Evolutionary conservation across 2,329 filamentous ascomycete genomes (phyloP).

Genomic region (Ophiognomonia clavigignenti-juglandacearum): DNA sequence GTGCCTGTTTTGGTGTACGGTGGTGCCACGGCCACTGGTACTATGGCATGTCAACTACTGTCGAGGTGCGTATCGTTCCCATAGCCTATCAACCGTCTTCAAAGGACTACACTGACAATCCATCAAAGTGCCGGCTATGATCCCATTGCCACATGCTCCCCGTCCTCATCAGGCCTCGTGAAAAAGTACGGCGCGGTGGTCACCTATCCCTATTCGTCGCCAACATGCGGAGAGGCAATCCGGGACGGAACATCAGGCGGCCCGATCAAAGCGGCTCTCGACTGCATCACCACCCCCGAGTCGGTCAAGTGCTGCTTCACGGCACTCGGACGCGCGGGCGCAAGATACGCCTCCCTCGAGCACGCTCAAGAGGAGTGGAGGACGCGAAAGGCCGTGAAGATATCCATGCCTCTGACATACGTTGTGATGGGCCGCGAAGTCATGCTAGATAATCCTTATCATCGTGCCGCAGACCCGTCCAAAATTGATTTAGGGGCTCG

Average conservation of each 20-base stretch:
- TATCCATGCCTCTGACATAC: constrained; percentile 21
- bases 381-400: constrained; percentile 20
- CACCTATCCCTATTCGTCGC: constrained; percentile 19
- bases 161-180: constrained; percentile 16
- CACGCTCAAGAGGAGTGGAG: constrained; percentile 17
- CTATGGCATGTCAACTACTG: constrained; percentile 6
- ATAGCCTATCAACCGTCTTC: not conserved
- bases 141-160: not conserved
- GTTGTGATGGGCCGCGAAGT: constrained; percentile 13
- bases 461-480: constrained; percentile 1
- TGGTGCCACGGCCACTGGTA: constrained; percentile 4
- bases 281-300: constrained; percentile 27
- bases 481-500: too few relatives aligned
- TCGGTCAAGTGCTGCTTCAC: constrained; percentile 23
- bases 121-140: not conserved
- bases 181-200: constrained; percentile 20
- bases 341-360: constrained; percentile 28
- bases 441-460: not conserved
- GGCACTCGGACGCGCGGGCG: constrained; percentile 24
- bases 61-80: not conserved
- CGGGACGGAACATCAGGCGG: not conserved
- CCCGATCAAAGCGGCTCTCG: constrained; percentile 23
- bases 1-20: constrained; percentile 9
- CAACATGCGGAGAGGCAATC: constrained; percentile 16
- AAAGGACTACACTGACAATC: too few relatives aligned